Evolutionary conservation across 176 grass and related monocot species (phyloP).

Genomic region (Phoenix roebelenii): DNA sequence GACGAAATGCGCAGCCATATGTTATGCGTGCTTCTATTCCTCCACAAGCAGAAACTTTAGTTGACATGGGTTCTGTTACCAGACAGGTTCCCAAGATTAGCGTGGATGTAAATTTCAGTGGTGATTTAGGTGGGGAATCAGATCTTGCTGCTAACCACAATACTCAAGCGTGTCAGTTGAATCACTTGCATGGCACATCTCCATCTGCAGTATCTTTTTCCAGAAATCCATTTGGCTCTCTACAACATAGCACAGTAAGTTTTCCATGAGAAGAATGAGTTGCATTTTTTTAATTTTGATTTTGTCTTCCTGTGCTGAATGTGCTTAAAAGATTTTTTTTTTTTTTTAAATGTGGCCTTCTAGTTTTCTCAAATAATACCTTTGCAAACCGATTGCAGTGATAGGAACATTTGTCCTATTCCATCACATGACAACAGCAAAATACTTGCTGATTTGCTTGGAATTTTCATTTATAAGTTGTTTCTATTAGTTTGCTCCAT

Average conservation of each 20-base stretch:
- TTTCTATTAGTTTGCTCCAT: too few relatives aligned
- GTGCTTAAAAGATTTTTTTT: neutral
- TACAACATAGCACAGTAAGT: constrained; percentile 59
- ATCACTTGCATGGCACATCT: constrained; percentile 54
- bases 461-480: too few relatives aligned
- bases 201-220: constrained; percentile 59
- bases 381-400: neutral
- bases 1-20: constrained; percentile 37
- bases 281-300: neutral
- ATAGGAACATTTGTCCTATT: neutral
- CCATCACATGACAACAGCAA: neutral
- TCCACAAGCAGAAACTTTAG: constrained; percentile 41
- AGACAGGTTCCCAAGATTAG: constrained; percentile 45
- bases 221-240: constrained; percentile 55
- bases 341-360: neutral
- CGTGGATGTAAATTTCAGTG: constrained; percentile 75
- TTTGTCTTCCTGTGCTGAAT: neutral
- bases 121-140: constrained; percentile 64
- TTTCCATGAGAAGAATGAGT: neutral
- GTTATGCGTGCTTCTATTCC: constrained; percentile 24
- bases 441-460: too few relatives aligned
- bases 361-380: neutral
- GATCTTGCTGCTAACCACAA: constrained; percentile 72
- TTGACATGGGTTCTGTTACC: constrained; percentile 38
- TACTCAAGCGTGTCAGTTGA: constrained; percentile 42